Base-by-base conservation (phyloP, 1,284 basidiomycete species). In the Neotropicomus parvogracilis region DNA sequence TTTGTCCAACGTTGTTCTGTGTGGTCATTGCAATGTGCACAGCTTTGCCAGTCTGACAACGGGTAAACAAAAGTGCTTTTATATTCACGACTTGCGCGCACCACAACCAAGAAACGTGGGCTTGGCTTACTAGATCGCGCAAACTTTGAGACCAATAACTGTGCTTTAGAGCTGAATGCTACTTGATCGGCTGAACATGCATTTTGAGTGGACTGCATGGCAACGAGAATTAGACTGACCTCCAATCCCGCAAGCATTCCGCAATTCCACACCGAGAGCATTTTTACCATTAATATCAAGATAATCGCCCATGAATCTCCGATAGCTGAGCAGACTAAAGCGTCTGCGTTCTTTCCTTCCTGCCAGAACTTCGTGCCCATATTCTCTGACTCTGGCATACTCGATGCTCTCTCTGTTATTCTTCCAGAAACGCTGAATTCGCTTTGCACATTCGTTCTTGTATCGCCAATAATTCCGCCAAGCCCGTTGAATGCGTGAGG, bases 401-500 rank as follows among this genome's bases (percentile, higher is more conserved):
- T 83, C 88, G 44, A 98, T 78, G 17, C 80, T 80, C 64, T 98
- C 94, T 69, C 97, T 97, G 75, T 98, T 97, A 67, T 93, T 93
- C 73, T 88, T 92, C 95, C 95, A 99, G 80, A 97, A 97, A 42
- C 95, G 77, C 68, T 99, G 97, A 53, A 99, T 99, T 53, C 94
- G 87, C 38, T 81, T 81, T 9, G 97, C 97, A 58, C 93, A 95
- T 65, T 98, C 97, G 57, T 95, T 81, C 71, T 92, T 93, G 72
- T 97, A 93, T 17, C 95, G 82, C 75, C 95, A 80, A 66, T 95
- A 97, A 65, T 97, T 95, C 52, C 95, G 80, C 82, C 87, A 99
- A 5, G 94, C 94, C 32, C 95, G 85, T 70, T 99, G 97, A 46
- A 99, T 99, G 41, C 95, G 87, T 34, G 74, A 83, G 0, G 95